Evolutionary conservation across 176 grass and related monocot genomes (phyloP).

Genomic region (Cenchrus purpureus): DNA sequence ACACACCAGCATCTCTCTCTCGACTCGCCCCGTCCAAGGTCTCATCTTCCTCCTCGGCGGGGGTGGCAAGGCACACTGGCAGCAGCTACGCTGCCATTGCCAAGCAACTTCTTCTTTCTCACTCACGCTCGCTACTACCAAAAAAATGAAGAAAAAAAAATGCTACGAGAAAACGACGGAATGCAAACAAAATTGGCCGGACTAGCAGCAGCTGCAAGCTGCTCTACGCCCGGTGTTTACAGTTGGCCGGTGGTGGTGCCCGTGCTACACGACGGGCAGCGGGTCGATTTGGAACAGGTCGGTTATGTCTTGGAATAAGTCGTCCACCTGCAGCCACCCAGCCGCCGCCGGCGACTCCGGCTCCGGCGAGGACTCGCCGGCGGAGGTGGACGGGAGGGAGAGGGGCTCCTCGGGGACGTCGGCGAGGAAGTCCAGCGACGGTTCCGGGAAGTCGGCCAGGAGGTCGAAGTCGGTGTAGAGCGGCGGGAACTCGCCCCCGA

Average conservation of each 20-base stretch:
- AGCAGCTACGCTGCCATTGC: conserved; percentile 12
- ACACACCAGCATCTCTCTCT: neutral
- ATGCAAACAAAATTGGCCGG: conserved; percentile 64
- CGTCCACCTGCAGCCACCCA: conserved; percentile 57
- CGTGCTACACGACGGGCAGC: conserved; percentile 49
- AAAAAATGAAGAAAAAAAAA: conserved; percentile 11
- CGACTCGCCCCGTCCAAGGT: conserved; percentile 31
- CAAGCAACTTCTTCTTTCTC: neutral
- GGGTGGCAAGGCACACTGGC: neutral
- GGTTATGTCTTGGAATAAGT: conserved; percentile 81
- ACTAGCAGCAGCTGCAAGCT: neutral
- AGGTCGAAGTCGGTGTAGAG: conserved; percentile 67
- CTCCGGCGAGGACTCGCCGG: neutral
- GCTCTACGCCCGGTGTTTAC: conserved; percentile 38
- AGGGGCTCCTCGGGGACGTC: conserved; percentile 39
- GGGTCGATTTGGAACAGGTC: conserved; percentile 88
- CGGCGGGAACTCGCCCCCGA: conserved; percentile 50
- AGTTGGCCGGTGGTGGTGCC: neutral
- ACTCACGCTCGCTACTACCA: neutral
- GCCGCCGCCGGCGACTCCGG: conserved; percentile 9
- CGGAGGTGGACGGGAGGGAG: conserved; percentile 5
- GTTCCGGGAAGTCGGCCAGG: conserved; percentile 51
- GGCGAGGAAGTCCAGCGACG: conserved; percentile 56
- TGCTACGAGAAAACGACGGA: neutral
- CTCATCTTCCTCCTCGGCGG: conserved; percentile 39